Evolutionary conservation across 179 eudicot genomes (phyloP), one percentile per base, ranked within the genome.

Genomic region (Monotropa hypopitys): DNA sequence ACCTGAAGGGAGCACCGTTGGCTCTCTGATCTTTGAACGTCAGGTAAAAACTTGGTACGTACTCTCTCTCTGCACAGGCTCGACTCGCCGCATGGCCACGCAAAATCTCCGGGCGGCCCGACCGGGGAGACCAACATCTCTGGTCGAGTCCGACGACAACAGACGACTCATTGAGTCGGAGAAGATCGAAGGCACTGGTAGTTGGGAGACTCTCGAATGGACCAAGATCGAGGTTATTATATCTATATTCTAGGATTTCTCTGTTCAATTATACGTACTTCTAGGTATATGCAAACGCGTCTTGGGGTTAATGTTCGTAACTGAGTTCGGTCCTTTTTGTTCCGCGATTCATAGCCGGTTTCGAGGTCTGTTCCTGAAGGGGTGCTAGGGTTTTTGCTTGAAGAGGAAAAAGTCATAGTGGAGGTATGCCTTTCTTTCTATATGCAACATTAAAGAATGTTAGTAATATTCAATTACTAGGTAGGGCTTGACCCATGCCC

Each of bases 121-220:
- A 70, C 67, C 84, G 38, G 76, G 74, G 13, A 83, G 83, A 70
- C 68, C 84, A 28, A 45, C 85, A 12, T 71, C 90, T 74, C 70
- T 77, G 23, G 85, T 74, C 42, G 88, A 79, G 23, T 69, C 88
- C 15, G 91, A 83, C 56, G 65, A 85, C 49, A 2, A 5, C 57
- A 61, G 28, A 11, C 88, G 87, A 8, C 81, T 88, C 68, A 79
- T 85, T 42, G 92, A 85, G 74, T 74, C 92, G 21, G 97, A 90
- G 73, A 85, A 80, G 77, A 81, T 89, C 72, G 94, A 91, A 28
- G 90, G 88, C 79, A 80, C 93, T 33, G 90, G 91, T 51, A 90
- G 94, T 71, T 93, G 98, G 98, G 91, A 89, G 71, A 87, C 92
- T 78, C 80, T 90, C 76, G 98, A 93, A 84, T 93, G 98, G 98